Evolutionary conservation across 1,139 yeast genomes (phyloP).

Genomic region (Nakaseomyces delphensis): DNA sequence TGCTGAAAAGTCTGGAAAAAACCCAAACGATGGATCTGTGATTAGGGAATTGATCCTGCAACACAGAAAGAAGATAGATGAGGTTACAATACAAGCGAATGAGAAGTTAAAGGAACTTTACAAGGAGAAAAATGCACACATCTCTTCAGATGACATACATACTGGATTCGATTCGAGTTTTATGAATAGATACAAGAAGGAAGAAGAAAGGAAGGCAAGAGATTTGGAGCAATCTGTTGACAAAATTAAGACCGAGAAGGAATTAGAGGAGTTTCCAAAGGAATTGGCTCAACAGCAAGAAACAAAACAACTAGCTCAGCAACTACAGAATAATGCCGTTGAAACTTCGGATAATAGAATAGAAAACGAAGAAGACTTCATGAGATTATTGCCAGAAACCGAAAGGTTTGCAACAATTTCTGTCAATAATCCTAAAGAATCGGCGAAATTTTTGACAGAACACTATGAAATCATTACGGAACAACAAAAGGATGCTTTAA

Average conservation of each 20-base stretch:
- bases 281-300: background rate
- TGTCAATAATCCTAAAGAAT: conserved; percentile 39
- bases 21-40: conserved; percentile 37
- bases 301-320: background rate
- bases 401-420: conserved; percentile 53
- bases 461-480: conserved; percentile 69
- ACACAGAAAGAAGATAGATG: conserved; percentile 63
- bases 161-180: conserved; percentile 91
- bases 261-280: conserved; percentile 14
- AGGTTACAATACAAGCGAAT: conserved; percentile 50
- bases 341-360: background rate
- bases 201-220: conserved; percentile 11
- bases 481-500: conserved; percentile 82
- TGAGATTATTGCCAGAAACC: conserved; percentile 56
- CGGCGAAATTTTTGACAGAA: conserved; percentile 42
- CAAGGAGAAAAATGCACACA: conserved; percentile 63
- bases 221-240: conserved; percentile 10
- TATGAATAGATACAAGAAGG: conserved; percentile 46
- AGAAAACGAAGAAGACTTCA: conserved; percentile 32
- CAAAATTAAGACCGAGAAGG: conserved; percentile 7
- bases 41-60: conserved; percentile 40
- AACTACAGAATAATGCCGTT: background rate
- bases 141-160: conserved; percentile 82
- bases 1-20: conserved; percentile 42
- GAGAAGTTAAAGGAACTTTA: conserved; percentile 56